Evolutionary conservation across 2,329 filamentous ascomycete genomes (phyloP), one percentile per base, ranked within the genome.

Genomic region (Fusarium nelsonii): DNA sequence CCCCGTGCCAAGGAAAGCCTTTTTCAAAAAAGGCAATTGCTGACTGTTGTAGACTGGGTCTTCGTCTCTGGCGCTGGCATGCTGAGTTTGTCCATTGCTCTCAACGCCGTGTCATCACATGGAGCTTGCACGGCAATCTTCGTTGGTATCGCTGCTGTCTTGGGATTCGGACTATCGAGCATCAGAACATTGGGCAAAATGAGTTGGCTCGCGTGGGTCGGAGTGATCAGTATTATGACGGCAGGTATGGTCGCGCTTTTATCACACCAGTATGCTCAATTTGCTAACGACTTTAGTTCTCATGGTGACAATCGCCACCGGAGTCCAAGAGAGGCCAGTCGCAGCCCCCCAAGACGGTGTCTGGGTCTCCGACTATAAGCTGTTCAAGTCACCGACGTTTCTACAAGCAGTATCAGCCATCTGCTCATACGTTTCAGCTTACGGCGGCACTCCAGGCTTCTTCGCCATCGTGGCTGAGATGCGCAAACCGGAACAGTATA

Each of bases 81-180:
- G 66, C 26, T 69, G 3, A 73, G 81, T 15, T 67, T 78, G 9
- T 82, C 79, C 0, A 82, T 81, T 18, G 77, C 70, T 0, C 69
- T 82, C 7, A 82, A 82, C 48, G 75, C 81, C 1, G 65, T 82
- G 0, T 81, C 80, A 0, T 65, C 71, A 0, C 80, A 82, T 52
- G 80, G 72, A 2, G 63, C 76, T 4, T 82, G 80, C 58, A 82
- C 81, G 1, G 79, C 79, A 0, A 68, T 79, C 39, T 82, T 82
- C 39, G 78, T 81, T 12, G 78, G 73, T 6, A 73, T 81, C 2
- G 78, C 78, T 8, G 74, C 73, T 18, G 36, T 75, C 1, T 34
- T 75, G 2, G 68, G 65, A 0, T 75, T 79, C 20, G 65, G 58
- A 4, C 65, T 81, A 2, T 75, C 76, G 0, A 77, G 75, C 43